Evolutionary conservation across 1,284 basidiomycete genomes (phyloP), one percentile per base, ranked within the genome.

Genomic region (Psilocybe mexicana): DNA sequence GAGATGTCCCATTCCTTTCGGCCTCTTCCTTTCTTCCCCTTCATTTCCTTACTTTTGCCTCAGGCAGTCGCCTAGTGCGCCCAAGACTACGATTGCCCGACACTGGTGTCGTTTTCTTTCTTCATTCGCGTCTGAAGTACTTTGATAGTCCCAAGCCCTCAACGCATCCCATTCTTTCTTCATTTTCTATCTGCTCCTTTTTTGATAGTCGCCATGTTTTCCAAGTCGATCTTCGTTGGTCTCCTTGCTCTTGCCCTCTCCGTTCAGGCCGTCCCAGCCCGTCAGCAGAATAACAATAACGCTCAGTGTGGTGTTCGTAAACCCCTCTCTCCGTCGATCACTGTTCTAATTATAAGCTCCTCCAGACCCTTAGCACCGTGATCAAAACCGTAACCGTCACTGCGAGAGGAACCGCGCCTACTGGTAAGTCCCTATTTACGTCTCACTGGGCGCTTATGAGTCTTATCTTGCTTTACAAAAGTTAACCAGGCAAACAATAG

Each of bases 91-190:
- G 62, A 64, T 67, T 60, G 59, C 64, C 60, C 66, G 66, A 63
- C 66, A 67, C 66, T 66, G 65, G 66, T 67, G 66, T 67, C 66
- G 62, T 61, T 65, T 65, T 63, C 58, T 57, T 63, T 47, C 58
- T 47, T 59, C 51, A 59, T 54, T 50, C 58, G 54, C 57, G 47
- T 64, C 60, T 61, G 54, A 58, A 60, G 58, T 36, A 62, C 63
- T 59, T 62, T 60, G 61, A 61, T 60, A 58, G 57, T 59, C 61
- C 40, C 60, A 67, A 61, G 59, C 62, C 55, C 61, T 64, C 66
- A 64, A 59, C 62, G 61, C 65, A 53, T 45, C 49, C 54, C 63
- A 49, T 61, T 63, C 63, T 61, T 63, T 65, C 49, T 52, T 46
- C 45, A 43, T 47, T 47, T 58, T 60, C 55, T 49, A 48, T 43